Conservation (phyloP, 176 grass and related monocot genomes). For the Triticum turgidum region DNA sequence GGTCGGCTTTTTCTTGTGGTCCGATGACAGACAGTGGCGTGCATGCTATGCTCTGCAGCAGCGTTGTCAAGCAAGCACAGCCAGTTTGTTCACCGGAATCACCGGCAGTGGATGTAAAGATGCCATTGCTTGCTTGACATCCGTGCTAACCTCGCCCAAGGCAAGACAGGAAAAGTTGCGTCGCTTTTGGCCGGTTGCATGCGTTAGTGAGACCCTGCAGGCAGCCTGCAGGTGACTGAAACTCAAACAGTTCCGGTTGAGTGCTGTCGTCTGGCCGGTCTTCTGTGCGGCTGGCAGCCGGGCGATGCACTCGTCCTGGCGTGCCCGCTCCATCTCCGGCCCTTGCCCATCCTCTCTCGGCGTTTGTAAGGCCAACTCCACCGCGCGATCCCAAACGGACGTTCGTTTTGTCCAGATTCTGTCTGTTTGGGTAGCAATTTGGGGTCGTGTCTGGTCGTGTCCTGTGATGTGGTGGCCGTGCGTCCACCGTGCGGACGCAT, state of each 20-base stretch:
- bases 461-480: no score
- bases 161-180: neutral
- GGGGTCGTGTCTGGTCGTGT: no score
- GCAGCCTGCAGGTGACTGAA: neutral
- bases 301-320: neutral
- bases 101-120: neutral
- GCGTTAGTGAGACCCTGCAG: neutral
- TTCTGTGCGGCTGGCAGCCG: neutral
- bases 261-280: neutral
- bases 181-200: neutral
- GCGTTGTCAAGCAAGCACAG: neutral
- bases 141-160: neutral
- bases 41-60: neutral
- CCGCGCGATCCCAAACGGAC: no score
- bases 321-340: no score
- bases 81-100: neutral
- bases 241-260: neutral
- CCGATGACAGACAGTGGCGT: neutral
- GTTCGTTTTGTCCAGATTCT: no score
- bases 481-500: no score
- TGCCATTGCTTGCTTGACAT: neutral
- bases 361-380: no score
- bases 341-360: no score
- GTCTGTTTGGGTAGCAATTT: no score
- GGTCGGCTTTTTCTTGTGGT: constrained; percentile 1